Base-by-base conservation (phyloP, 306 rosid genomes). In the Oxytropis ochrocephala region DNA sequence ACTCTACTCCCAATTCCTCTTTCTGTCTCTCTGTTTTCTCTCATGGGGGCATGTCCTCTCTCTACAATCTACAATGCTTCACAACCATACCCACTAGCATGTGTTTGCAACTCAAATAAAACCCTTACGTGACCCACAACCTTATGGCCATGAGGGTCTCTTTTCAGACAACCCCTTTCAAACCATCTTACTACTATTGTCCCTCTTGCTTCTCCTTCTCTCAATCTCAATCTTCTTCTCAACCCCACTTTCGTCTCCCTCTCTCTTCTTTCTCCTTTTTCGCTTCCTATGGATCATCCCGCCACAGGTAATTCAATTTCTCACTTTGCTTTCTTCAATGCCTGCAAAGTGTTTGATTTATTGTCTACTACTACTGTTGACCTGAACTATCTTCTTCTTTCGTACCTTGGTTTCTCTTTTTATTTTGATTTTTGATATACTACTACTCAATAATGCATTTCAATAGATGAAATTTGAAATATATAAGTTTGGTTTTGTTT, bases 131-230 rank as follows among this genome's bases (percentile, higher is more conserved):
- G 27, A 21, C 1, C 79, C 86, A 85, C 72, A 87, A 79, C 68
- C 82, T 80, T 54, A 72, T 75, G 54, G 18, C 66, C 72, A 80
- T 87, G 88, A 83, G 91, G 78, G 69, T 88, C 41, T 83, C 91
- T 58, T 53, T 86, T 64, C 91, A 84, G 30, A 79, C 81, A 21
- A 75, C 78, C 72, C 78, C 77, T 61, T 73, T 54, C 24, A 70
- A 89, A 19, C 85, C 91, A 36, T 9, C 64, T 6, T 57, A 57
- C 38, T 70, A 77, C 38, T 70, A 77, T 67, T 82, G 85, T 82
- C 85, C 91, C 16, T 83, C 95, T n/a, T 80, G 70, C 56, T 86
- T 88, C 76, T 78, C 81, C 9, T 54, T 80, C 14, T 73, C 82
- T 42, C 84, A 71, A 29, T 73, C 82, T 42, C 84, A 74, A 33